Base-by-base conservation (phyloP, 805 yeast species). In the Candida glaebosa region DNA sequence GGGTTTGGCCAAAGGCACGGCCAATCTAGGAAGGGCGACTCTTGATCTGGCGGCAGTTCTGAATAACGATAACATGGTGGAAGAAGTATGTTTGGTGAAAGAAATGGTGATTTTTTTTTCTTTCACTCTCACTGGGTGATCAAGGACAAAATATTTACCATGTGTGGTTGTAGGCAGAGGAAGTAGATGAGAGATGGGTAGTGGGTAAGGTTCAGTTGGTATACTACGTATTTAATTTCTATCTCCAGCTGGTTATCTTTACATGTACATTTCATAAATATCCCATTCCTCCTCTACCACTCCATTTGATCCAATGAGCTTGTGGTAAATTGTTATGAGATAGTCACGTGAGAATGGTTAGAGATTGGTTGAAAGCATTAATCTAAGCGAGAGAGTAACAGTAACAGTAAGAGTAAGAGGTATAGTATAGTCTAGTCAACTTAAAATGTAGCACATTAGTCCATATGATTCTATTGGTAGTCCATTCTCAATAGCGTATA, bases 11-110 rank as follows among this genome's bases (percentile, higher is more conserved):
- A 55, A 44, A 38, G 49, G 47, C 40, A 43, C 42, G 19, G 53
- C 38, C 19, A 57, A 20, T 52, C 65, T 61, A 39, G 67, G 65
- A 42, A 54, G 52, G 22, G 52, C 54, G 37, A 53, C 59, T 58
- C 65, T 62, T 38, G 66, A 52, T 56, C 68, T 69, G 48, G 68
- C 57, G 48, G 69, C 65, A 44, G 70, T 60, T 65, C 75, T 74
- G 54, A 28, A 28, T 28, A 28, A 28, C 5, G 31, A 28, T 28
- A 28, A 28, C 31, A 28, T 28, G 16, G 5, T 28, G 31, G 16
- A 28, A 28, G 31, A 28, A 28, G 14, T 22, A n/a, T n/a, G 28
- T 24, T 8, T 24, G n/a, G 5, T 28, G 16, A 28, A 28, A 28
- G 31, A 28, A 6, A 12, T 28, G 16, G 16, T 28, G 16, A 28